A percentile compares a stretch with the other conserved stretches of the same genome.
phyloP scores from a whole-genome alignment of 345 rosid genomes.

The Psidium guajava region DNA sequence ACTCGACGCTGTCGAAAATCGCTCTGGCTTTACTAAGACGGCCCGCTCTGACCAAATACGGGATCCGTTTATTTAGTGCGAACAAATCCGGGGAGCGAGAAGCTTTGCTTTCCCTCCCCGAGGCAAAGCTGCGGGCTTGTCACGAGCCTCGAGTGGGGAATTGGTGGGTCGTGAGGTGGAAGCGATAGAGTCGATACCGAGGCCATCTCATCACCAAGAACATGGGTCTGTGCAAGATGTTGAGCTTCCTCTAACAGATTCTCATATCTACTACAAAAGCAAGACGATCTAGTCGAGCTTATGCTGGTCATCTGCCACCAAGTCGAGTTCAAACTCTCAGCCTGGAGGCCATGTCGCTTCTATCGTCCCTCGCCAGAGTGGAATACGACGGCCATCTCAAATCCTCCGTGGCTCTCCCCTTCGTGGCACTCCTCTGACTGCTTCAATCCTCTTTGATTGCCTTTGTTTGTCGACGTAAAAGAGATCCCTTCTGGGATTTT shows the following conservation, averaged over 20 bases:
- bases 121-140: neutral
- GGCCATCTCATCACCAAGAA: neutral
- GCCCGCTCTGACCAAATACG: slow-evolving; percentile 31
- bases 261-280: neutral
- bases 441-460: no score
- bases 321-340: neutral
- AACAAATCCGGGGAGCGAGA: slow-evolving; percentile 12
- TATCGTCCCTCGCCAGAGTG: no score
- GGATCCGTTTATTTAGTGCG: slow-evolving; percentile 27
- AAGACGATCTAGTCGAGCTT: neutral
- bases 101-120: neutral
- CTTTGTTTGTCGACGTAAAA: no score
- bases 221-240: neutral
- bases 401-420: no score
- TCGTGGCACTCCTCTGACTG: no score
- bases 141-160: neutral
- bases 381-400: no score
- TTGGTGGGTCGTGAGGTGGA: neutral
- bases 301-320: neutral
- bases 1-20: slow-evolving; percentile 25
- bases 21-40: slow-evolving; percentile 38
- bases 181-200: neutral
- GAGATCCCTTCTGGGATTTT: no score
- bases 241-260: neutral
- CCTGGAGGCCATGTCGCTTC: neutral